Conservation (phyloP, 2,329 filamentous ascomycete genomes). For the Tolypocladium tundrense region DNA sequence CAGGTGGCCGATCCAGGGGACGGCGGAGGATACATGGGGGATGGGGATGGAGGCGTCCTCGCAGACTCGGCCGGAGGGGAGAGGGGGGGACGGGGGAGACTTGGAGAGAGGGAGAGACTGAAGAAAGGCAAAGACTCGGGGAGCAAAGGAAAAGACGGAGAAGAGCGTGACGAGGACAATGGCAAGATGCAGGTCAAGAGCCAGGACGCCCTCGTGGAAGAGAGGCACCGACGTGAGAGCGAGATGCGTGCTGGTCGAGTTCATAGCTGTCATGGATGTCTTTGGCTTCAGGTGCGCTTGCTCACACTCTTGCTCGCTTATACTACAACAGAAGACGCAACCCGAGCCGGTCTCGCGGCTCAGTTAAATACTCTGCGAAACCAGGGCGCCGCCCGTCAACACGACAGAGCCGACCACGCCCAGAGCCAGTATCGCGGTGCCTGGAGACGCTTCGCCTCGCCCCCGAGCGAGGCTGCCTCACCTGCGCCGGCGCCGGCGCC, state of each 20-base stretch:
- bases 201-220: not conserved
- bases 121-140: not conserved
- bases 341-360: not conserved
- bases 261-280: not conserved
- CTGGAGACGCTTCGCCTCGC: not conserved
- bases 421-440: not conserved
- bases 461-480: not conserved
- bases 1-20: conserved; percentile 16
- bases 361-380: not conserved
- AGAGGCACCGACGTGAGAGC: not conserved
- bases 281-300: not conserved
- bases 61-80: not conserved
- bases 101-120: not conserved
- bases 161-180: not conserved
- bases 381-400: not conserved
- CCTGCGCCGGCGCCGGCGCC: not conserved
- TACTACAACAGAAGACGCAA: not conserved
- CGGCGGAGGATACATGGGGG: conserved; percentile 9
- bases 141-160: not conserved
- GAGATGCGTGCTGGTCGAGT: not conserved
- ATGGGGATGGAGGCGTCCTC: not conserved
- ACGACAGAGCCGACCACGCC: not conserved
- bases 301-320: not conserved
- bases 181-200: conserved; percentile 1
- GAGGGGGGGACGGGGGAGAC: not conserved